Percentiles rank a stretch among this genome's conserved stretches.
phyloP scores from a whole-genome alignment of 257 asterid species.

The Dorcoceras hygrometricum region DNA sequence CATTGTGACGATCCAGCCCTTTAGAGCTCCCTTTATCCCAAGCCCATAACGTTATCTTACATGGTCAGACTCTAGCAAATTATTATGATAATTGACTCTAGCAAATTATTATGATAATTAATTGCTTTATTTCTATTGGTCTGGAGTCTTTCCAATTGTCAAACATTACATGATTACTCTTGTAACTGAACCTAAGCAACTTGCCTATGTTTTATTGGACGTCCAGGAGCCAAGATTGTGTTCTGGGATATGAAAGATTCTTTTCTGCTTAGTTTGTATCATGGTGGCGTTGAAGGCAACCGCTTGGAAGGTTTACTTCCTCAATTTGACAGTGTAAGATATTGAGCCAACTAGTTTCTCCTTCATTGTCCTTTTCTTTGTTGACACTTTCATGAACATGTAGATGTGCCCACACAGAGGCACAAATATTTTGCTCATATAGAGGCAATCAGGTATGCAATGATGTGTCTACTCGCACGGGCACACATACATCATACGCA shows the following conservation, averaged over 20 bases:
- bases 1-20: no score
- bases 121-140: no score
- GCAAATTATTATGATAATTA: background rate
- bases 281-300: constrained; percentile 67
- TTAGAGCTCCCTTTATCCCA: no score
- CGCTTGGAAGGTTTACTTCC: constrained; percentile 80
- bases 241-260: constrained; percentile 95
- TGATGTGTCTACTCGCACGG: background rate
- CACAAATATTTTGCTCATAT: no score
- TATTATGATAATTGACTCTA: background rate
- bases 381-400: background rate
- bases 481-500: constrained; percentile 2
- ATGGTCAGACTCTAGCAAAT: no score
- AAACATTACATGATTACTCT: constrained; percentile 8
- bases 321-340: constrained; percentile 72
- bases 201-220: constrained; percentile 21
- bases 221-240: constrained; percentile 77
- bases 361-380: constrained; percentile 2
- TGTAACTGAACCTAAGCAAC: constrained; percentile 16
- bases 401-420: background rate
- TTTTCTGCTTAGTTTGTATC: constrained; percentile 62
- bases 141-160: constrained; percentile 16
- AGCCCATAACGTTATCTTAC: no score
- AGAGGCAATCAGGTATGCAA: no score
- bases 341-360: constrained; percentile 13